Conservation (phyloP, 176 grass and related monocot genomes). For the bread wheat (Triticum aestivum) region IWGSC_CS_RefSeq_v2.1 NC_057797.1:71316838-71317337, state of each 20-base stretch:
- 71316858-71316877: constrained; percentile 97
- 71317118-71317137: constrained; percentile 90
- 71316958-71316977: constrained; percentile 24
- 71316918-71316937: not conserved
- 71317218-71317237: not conserved
- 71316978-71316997: constrained; percentile 73
- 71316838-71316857: constrained; percentile 75
- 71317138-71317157: constrained; percentile 58
- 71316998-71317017: constrained; percentile 81
- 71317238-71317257: constrained; percentile 17
- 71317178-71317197: constrained; percentile 3
- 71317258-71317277: not conserved
- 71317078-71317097: constrained; percentile 95
- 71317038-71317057: constrained; percentile 85
- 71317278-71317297: constrained; percentile 5
- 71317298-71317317: constrained; percentile 16
- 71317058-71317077: constrained; percentile 99
- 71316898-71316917: constrained; percentile 45
- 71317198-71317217: constrained; percentile 17
- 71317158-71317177: constrained; percentile 24
- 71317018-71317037: constrained; percentile 70
- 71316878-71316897: constrained; percentile 98
- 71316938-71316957: constrained; percentile 16
- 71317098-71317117: constrained; percentile 81
- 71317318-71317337: not conserved